phyloP scores from a whole-genome alignment of 805 yeast genomes.

The Wickerhamiella slavikovae region DNA sequence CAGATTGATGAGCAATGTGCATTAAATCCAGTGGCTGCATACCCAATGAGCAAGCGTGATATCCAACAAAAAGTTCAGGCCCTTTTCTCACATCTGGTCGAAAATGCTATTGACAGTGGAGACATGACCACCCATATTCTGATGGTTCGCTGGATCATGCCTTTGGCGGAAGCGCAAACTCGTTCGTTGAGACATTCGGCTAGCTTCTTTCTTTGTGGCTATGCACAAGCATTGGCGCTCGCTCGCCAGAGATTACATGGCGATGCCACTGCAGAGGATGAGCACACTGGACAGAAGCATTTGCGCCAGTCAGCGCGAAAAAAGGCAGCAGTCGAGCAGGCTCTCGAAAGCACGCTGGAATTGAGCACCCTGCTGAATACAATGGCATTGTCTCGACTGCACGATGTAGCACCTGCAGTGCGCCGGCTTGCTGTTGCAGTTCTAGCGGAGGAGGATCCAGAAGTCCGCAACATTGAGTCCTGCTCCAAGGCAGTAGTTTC shows the following conservation, averaged over 20 bases:
- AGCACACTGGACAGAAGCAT: conserved; percentile 1
- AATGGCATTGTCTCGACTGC: no score
- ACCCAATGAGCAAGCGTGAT: conserved; percentile 3
- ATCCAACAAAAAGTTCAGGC: conserved; percentile 3
- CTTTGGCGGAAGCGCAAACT: conserved; percentile 1
- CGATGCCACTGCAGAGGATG: not conserved
- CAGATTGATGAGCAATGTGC: conserved; percentile 4
- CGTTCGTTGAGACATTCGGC: conserved; percentile 8
- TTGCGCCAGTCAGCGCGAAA: conserved; percentile 1
- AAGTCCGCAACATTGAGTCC: no score
- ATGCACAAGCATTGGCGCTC: not conserved
- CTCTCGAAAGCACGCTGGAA: not conserved
- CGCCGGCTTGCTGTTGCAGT: no score
- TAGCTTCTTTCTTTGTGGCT: not conserved
- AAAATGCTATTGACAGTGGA: conserved; percentile 2
- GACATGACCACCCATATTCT: not conserved
- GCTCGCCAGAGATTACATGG: not conserved
- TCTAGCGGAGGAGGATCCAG: no score
- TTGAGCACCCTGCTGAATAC: not conserved
- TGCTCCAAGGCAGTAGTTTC: no score
- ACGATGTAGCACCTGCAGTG: no score
- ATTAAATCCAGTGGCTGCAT: conserved; percentile 4
- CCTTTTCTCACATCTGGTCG: conserved; percentile 1
- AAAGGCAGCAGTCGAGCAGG: not conserved
- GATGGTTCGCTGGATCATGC: conserved; percentile 1